Percentiles rank a stretch among this genome's conserved stretches.
These are phyloP conservation scores for Fonsecaea monophora DNA, from an alignment of 2,329 filamentous ascomycete genomes.

Conservation along the genomic window DNA sequence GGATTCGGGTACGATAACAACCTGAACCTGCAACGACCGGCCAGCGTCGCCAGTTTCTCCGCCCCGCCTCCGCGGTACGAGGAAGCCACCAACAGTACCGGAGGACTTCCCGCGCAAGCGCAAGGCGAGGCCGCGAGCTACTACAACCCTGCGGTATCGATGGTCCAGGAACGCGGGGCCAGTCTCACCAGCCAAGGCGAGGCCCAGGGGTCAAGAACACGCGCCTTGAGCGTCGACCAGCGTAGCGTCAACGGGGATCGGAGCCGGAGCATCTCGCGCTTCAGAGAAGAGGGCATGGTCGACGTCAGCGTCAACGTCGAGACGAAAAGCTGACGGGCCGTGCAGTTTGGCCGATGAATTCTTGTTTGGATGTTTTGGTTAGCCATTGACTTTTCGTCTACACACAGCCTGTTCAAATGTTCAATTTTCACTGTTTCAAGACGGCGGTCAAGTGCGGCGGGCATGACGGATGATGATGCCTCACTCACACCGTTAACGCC, in stretches of 20 bases:
- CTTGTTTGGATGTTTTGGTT: background rate
- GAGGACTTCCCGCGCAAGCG: background rate
- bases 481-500: background rate
- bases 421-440: too few relatives aligned
- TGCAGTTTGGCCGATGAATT: background rate
- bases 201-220: background rate
- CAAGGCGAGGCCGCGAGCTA: conserved; percentile 25
- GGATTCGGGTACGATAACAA: conserved; percentile 26
- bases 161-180: conserved; percentile 12
- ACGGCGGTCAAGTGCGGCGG: too few relatives aligned
- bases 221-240: conserved; percentile 13
- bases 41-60: conserved; percentile 21
- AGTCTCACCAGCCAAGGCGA: conserved; percentile 14
- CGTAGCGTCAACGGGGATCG: conserved; percentile 17
- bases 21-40: conserved; percentile 23
- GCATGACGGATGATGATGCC: too few relatives aligned
- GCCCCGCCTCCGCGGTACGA: conserved; percentile 31
- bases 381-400: too few relatives aligned
- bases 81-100: conserved; percentile 16
- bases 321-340: background rate
- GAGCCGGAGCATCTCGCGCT: conserved; percentile 22
- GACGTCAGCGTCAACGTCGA: conserved; percentile 2
- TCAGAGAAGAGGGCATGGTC: conserved; percentile 28
- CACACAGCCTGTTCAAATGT: too few relatives aligned
- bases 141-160: conserved; percentile 11